Base-by-base conservation (phyloP, 768 basidiomycete species). In the Pleurotus pulmonarius region DNA sequence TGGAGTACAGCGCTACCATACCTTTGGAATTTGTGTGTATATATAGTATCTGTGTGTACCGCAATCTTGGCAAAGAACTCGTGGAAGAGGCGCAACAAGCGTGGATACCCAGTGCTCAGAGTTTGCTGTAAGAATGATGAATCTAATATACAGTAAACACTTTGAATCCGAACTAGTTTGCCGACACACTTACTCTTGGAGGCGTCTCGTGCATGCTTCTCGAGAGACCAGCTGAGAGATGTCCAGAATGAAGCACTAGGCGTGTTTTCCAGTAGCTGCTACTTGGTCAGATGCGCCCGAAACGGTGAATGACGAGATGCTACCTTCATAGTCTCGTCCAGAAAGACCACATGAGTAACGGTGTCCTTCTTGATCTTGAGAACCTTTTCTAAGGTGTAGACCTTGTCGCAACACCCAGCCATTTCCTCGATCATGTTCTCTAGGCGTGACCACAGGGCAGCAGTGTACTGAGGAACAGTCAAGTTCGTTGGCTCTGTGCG, bases 51-150 rank as follows among this genome's bases (percentile, higher is more conserved):
- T 1, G 97, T 97, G 66, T 98, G 92, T 9, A 96, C 89, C 2
- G 93, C 86, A 52, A 98, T 93, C 68, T 94, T 94, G 26, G 89
- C 85, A 67, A 99, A 99, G 73, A 99, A 97, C 40, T 94, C 94
- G 55, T 99, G 97, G 72, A 99, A 95, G 2, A 98, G 79, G 8
- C 97, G 83, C 7, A 99, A 69, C 2, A 99, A 76, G 48, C 83
- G 83, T 3, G 95, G 93, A 71, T 98, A 98, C 15, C 91, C 90
- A 2, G 84, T 76, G 61, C 87, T 86, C 40, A 99, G 73, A 3
- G 92, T 91, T 63, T 95, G 94, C 62, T 98, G 94, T 9, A 98
- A 70, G 69, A 98, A 98, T 0, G 84, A 81, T 0, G 96, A 98
- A 15, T 80, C 94, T 97, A 59, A n/a, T 40, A 24, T 34, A 8